Conservation (phyloP, 257 asterid genomes). For the Asclepias syriaca region DNA sequence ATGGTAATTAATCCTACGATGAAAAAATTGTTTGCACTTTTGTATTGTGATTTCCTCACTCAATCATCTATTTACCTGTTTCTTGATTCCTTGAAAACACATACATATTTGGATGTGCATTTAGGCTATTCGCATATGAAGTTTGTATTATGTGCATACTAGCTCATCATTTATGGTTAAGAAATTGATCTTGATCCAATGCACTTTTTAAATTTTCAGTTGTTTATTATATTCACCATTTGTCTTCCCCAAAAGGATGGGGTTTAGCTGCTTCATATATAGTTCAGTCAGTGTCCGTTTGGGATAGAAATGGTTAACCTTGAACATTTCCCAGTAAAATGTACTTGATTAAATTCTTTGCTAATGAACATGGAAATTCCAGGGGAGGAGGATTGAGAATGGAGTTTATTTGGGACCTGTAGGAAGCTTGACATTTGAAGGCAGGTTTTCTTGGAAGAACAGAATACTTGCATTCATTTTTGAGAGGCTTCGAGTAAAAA, state of each 20-base stretch:
- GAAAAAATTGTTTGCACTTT: neutral
- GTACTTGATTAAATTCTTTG: neutral
- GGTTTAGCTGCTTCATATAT: neutral
- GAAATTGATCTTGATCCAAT: neutral
- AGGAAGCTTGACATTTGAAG: conserved; percentile 77
- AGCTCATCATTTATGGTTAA: neutral
- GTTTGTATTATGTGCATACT: neutral
- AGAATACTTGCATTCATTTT: conserved; percentile 72
- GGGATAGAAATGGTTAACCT: neutral
- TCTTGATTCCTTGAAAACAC: neutral
- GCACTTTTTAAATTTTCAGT: neutral
- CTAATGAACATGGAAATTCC: conserved; percentile 6
- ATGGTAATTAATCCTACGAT: neutral
- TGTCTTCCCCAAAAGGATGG: neutral
- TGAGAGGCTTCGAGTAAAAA: conserved; percentile 59
- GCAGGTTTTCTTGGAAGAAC: conserved; percentile 79
- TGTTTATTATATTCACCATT: neutral
- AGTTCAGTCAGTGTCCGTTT: neutral
- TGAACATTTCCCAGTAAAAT: too few species aligned
- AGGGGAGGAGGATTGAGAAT: conserved; percentile 92
- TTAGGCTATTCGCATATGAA: neutral
- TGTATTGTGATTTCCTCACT: neutral
- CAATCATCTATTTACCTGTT: neutral
- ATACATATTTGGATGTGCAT: neutral
- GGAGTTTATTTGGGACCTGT: conserved; percentile 81